Base-by-base conservation (phyloP, 2,329 filamentous ascomycete species). In the Aspergillus glaucus region DNA sequence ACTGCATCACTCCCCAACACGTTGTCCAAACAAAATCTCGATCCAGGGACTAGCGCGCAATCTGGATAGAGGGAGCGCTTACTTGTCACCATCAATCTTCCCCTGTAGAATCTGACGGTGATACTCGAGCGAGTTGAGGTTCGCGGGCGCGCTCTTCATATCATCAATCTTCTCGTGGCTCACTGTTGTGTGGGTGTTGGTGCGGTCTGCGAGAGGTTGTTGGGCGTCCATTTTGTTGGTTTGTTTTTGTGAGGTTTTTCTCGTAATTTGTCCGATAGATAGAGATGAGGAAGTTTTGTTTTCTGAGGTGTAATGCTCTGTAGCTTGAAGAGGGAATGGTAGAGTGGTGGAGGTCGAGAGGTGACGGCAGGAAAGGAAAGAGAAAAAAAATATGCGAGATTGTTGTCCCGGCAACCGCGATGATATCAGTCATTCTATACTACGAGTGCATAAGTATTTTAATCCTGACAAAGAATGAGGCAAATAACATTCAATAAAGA, bases 81-180 rank as follows among this genome's bases (percentile, higher is more conserved):
- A 72, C 70, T 68, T 66, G 14, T 72, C 67, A 17, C 60, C 62
- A 14, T 70, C 62, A 17, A 73, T 45, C 52, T 72, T 70, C 4
- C 63, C 69, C 51, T 73, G 71, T 43, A 74, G 53, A 1, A 67
- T 58, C 51, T 72, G 65, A 12, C 71, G 66, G 47, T 74, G 71
- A 41, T 72, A 66, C 5, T 74, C 71, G 67, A 74, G 68, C 22
- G 69, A 70, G 39, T 63, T 59, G 15, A 64, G 48, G 43, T 62
- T 63, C 6, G 52, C 53, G 2, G 61, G 55, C 19, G 58, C 54
- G n/a, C 56, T 50, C 55, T 71, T 71, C 34, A 66, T 50, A 43
- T 69, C 65, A 44, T 59, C 56, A 14, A 46, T 24, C 40, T 48
- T 50, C 43, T 55, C 50, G 51, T 62, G 61, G 50, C 63, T 59